Base-by-base conservation (phyloP, 768 basidiomycete genomes). In the Termitomyces heimii region DNA sequence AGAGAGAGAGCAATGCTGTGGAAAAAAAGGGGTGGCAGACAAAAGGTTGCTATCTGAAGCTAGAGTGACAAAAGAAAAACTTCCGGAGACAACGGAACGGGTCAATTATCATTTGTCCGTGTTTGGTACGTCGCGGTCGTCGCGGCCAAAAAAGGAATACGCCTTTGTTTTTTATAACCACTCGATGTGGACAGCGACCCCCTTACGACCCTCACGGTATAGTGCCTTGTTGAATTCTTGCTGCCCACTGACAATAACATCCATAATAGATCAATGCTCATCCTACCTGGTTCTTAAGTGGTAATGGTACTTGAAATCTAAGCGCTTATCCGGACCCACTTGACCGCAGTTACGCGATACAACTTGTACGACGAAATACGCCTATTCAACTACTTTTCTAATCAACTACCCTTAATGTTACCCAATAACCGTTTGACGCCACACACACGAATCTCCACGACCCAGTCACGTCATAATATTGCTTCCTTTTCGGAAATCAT, bases 81-180 rank as follows among this genome's bases (percentile, higher is more conserved):
- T 35, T 2, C 32, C 48, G 48, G 48, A 49, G 32, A 22, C 12
- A 16, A 10, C 29, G 29, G 13, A 22, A 49, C 20, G 20, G 42
- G 28, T 32, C 8, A 40, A 34, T 39, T 44, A 50, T 39, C 54
- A 57, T 62, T 62, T 62, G 61, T 55, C 58, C 45, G 46, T 62
- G 56, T 62, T 62, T 62, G 62, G 56, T 57, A 59, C 58, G 61
- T 58, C n/a, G n/a, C n/a, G n/a, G 58, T 57, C 61, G 61, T 62
- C 61, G 61, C 61, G 59, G 22, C 56, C 62, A 20, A 53, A 62
- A 55, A 61, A 52, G 57, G 62, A 6, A 59, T 55, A 34, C 42
- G 29, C 40, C 51, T 32, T 58, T 60, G 56, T 60, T 63, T 58
- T 48, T 59, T 46, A 43, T 54, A 7, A 53, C 53, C 39, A 51